A percentile compares a stretch with the other conserved stretches of the same genome.
Evolutionary conservation across 2,329 filamentous ascomycete genomes (phyloP).

Genomic region (Beauveria scarabaeidicola): DNA sequence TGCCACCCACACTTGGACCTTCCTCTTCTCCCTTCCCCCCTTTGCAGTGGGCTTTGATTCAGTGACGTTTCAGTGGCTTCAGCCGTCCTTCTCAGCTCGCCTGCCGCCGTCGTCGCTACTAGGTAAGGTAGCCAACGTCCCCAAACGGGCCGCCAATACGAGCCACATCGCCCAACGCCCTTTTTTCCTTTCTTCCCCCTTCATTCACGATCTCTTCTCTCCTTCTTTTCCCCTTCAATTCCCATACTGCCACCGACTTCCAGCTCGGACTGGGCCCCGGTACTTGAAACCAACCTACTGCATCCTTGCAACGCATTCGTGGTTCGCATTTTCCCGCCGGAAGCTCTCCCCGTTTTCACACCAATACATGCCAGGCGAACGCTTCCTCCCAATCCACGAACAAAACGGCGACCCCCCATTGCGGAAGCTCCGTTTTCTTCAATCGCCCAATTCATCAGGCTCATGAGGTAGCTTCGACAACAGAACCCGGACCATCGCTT

Average conservation of each 20-base stretch:
- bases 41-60: too few species aligned
- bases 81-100: not conserved
- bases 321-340: not conserved
- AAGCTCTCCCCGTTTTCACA: not conserved
- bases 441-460: not conserved
- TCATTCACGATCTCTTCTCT: not conserved
- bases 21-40: not conserved
- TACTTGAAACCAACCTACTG: too few species aligned
- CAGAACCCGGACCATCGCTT: too few species aligned
- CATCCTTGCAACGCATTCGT: too few species aligned
- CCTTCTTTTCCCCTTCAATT: not conserved
- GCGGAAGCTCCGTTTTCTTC: not conserved
- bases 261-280: too few species aligned
- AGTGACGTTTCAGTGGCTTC: not conserved
- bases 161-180: not conserved
- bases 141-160: not conserved
- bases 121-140: not conserved
- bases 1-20: too few species aligned
- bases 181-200: not conserved
- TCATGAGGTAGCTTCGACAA: not conserved
- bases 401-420: not conserved
- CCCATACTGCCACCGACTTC: too few species aligned
- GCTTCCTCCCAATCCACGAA: not conserved
- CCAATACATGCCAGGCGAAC: slow-evolving; percentile 2
- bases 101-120: not conserved